Percentiles rank a stretch among this genome's conserved stretches.
phyloP scores from a whole-genome alignment of 495 filamentous ascomycete species.

The Bacidia gigantensis region DNA sequence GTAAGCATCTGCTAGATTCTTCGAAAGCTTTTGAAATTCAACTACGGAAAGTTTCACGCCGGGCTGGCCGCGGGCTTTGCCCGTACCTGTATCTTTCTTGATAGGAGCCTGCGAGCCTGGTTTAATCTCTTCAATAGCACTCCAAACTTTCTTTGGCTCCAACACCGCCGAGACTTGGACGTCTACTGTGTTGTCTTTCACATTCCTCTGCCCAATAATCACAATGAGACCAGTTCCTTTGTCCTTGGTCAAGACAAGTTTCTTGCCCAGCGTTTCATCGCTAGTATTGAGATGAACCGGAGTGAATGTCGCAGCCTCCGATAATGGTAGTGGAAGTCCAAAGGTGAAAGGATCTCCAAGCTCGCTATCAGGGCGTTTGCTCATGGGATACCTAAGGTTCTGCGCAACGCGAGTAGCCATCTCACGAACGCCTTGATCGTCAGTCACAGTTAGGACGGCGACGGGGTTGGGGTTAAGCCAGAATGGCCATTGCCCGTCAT shows the following conservation, averaged over 20 bases:
- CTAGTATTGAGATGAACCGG: constrained; percentile 61
- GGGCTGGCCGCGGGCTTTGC: background rate
- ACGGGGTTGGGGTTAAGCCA: constrained; percentile 81
- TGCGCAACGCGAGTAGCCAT: constrained; percentile 32
- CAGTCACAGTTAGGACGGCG: constrained; percentile 63
- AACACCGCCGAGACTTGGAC: constrained; percentile 33
- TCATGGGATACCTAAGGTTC: background rate
- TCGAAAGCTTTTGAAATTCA: background rate
- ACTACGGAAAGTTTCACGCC: background rate
- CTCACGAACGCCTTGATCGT: constrained; percentile 42
- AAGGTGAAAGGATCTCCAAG: constrained; percentile 5
- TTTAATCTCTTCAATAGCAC: constrained; percentile 7
- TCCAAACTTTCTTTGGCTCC: constrained; percentile 4
- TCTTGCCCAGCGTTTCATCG: constrained; percentile 46
- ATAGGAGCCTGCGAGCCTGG: constrained; percentile 4
- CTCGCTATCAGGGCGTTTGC: background rate
- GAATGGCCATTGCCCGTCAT: constrained; percentile 73
- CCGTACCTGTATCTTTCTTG: background rate
- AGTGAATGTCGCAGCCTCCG: constrained; percentile 29
- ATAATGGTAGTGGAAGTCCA: background rate
- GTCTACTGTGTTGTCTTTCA: constrained; percentile 29
- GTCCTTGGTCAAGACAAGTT: constrained; percentile 55
- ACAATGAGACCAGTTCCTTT: constrained; percentile 65
- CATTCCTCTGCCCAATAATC: constrained; percentile 50
- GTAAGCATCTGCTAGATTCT: background rate